Evolutionary conservation across 1,284 basidiomycete genomes (phyloP), one percentile per base, ranked within the genome.

Genomic region (Tylopilus orsonianus): DNA sequence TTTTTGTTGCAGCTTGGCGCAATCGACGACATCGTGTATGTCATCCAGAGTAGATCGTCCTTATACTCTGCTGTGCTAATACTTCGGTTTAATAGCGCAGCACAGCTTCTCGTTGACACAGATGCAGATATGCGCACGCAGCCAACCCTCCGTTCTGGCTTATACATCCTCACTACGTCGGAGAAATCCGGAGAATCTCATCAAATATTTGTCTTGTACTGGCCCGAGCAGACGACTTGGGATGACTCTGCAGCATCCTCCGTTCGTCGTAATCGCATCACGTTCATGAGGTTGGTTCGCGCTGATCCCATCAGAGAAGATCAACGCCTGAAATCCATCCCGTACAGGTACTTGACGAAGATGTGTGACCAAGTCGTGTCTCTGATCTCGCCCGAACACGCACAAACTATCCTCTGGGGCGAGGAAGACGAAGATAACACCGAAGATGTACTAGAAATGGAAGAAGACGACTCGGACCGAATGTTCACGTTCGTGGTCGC

Each of bases 201-300:
- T 32, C 59, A 68, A 20, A 37, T 77, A 1, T 79, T 74, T 48
- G 70, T 79, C 16, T 55, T 85, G 5, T 82, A 79, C 49, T 85
- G 82, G 81, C 82, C 81, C 0, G 78, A 85, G 54, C 71, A 79
- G 29, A 71, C 67, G 0, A 84, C 81, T 0, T 85, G 83, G 82
- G 65, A 77, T 24, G 78, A 82, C 59, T 64, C 70, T 26, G 73
- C 75, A 0, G 44, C 65, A 1, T 67, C 72, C 0, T 68, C 78
- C 4, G 71, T 79, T 33, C 57, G 68, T 20, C 69, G 76, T 1
- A 84, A 82, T 60, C 69, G 81, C 12, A 65, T 79, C 5, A 82
- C 79, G 0, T 84, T 85, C 54, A 81, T 85, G 77, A 63, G 81
- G 82, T 80, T 54, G n/a, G 65, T 46, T 18, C 8, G 6, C 8